Conservation (phyloP, 2,329 filamentous ascomycete genomes). For the Aspergillus brunneoviolaceus region DNA sequence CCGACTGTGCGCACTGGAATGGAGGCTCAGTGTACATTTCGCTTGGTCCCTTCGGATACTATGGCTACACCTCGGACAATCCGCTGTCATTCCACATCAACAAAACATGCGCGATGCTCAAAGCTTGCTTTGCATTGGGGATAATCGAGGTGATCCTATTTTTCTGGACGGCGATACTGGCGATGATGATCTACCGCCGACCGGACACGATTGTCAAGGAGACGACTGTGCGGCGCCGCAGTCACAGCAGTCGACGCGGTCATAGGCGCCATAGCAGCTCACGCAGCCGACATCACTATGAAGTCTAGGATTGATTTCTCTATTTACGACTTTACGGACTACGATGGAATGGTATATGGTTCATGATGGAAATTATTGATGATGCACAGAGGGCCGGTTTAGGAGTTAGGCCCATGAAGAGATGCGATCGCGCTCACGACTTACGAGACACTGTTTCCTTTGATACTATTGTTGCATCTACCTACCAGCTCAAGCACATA, state of each 20-base stretch:
- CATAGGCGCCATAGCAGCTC: conserved; percentile 33
- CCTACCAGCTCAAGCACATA: not conserved
- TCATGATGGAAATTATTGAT: conserved; percentile 9
- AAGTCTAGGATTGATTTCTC: conserved; percentile 21
- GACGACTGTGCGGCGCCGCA: conserved; percentile 35
- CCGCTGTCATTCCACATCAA: conserved; percentile 56
- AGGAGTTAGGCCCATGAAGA: not conserved
- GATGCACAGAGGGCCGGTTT: not conserved
- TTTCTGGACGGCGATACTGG: conserved; percentile 71
- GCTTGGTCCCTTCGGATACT: conserved; percentile 63
- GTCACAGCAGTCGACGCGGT: conserved; percentile 36
- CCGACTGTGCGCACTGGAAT: conserved; percentile 66
- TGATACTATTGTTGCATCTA: not conserved
- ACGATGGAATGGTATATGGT: not conserved
- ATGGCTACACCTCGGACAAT: conserved; percentile 48
- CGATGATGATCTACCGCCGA: conserved; percentile 47
- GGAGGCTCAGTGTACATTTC: conserved; percentile 55
- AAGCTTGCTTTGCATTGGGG: conserved; percentile 81
- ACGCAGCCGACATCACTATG: conserved; percentile 30
- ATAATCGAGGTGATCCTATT: conserved; percentile 88
- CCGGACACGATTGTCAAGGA: conserved; percentile 41
- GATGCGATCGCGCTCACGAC: not conserved
- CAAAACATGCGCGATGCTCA: conserved; percentile 88
- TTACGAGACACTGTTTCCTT: not conserved
- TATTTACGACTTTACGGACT: not conserved